phyloP scores from a whole-genome alignment of 768 basidiomycete genomes.

The Melanogaster broomeanus region DNA sequence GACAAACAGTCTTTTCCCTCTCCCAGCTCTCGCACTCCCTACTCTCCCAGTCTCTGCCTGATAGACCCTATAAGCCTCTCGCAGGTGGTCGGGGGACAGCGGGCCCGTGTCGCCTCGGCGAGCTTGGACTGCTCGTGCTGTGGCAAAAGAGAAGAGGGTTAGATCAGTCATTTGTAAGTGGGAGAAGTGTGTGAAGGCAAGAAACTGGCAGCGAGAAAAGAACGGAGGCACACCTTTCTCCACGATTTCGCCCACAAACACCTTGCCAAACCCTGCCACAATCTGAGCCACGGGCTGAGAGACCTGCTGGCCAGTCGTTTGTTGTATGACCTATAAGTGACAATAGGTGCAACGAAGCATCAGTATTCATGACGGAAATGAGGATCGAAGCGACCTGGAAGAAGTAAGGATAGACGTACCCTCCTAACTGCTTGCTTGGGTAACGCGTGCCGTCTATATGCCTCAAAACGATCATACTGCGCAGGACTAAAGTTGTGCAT shows the following conservation, averaged over 20 bases:
- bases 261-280: slow-evolving; percentile 87
- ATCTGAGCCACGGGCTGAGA: slow-evolving; percentile 87
- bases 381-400: neutral
- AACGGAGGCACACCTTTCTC: slow-evolving; percentile 63
- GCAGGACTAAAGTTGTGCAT: slow-evolving; percentile 85
- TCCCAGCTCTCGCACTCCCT: slow-evolving; percentile 71
- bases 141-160: neutral
- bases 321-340: slow-evolving; percentile 70
- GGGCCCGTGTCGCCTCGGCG: slow-evolving; percentile 76
- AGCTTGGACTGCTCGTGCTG: slow-evolving; percentile 77
- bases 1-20: slow-evolving; percentile 74
- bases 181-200: neutral
- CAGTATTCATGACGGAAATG: neutral
- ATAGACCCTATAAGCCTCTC: slow-evolving; percentile 86
- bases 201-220: neutral
- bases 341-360: neutral
- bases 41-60: slow-evolving; percentile 80
- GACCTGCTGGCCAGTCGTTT: slow-evolving; percentile 76
- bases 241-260: slow-evolving; percentile 91
- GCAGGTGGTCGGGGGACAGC: slow-evolving; percentile 83
- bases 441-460: slow-evolving; percentile 80
- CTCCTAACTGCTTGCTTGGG: slow-evolving; percentile 83
- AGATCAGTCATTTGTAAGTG: neutral
- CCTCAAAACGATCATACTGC: slow-evolving; percentile 89
- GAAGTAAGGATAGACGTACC: slow-evolving; percentile 38